Evolutionary conservation across 1,139 yeast genomes (phyloP).

Genomic region (Citeromyces siamensis): DNA sequence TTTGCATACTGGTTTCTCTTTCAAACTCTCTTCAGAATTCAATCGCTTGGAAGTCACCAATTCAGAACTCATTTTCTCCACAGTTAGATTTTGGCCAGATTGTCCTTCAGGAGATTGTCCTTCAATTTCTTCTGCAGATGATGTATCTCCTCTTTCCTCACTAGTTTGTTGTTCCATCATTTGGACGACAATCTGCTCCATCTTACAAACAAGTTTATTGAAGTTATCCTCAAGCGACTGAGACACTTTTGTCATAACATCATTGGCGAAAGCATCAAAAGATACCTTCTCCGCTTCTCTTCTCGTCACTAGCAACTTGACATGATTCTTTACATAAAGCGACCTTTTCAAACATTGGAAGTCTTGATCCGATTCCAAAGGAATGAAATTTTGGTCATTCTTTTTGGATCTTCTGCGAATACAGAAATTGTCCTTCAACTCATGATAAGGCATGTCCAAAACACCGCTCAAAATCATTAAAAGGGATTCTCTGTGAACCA

Average conservation of each 20-base stretch:
- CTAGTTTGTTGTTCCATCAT: background rate
- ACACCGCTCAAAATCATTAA: background rate
- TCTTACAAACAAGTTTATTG: no score
- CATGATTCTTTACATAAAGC: constrained; percentile 20
- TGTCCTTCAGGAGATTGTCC: background rate
- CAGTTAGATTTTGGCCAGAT: background rate
- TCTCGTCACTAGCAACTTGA: constrained; percentile 11
- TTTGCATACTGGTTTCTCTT: no score
- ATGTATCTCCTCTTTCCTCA: background rate
- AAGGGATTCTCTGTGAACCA: background rate
- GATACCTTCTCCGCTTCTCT: no score
- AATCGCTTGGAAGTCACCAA: no score
- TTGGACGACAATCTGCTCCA: no score
- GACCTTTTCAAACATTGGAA: constrained; percentile 12
- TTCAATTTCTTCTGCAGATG: background rate
- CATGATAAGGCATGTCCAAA: background rate
- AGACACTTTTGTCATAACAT: background rate
- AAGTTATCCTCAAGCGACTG: background rate
- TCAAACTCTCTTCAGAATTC: background rate
- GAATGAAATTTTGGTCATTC: constrained; percentile 9
- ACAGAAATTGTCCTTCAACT: constrained; percentile 5
- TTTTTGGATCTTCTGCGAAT: constrained; percentile 10
- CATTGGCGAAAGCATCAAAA: background rate
- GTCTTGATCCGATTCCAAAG: constrained; percentile 10
- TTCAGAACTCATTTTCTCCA: background rate